Base-by-base conservation (phyloP, 768 basidiomycete genomes). In the Tricholomella constricta region DNA sequence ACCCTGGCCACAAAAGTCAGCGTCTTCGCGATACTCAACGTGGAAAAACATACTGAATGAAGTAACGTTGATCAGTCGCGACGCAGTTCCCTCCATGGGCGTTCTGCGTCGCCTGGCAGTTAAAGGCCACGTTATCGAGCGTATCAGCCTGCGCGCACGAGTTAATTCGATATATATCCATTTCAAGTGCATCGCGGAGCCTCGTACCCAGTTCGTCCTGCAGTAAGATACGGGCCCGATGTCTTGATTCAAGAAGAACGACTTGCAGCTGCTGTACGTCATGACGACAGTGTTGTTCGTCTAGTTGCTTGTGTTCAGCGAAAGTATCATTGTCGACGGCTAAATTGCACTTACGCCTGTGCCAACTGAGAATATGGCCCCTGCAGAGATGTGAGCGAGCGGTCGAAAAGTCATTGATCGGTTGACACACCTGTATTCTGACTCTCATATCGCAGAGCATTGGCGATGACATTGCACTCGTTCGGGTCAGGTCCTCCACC, bases 161-260 rank as follows among this genome's bases (percentile, higher is more conserved):
- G 2, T 32, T 26, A 23, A 6, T 20, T 40, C 42, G 27, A 22
- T 7, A 25, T 17, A 1, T n/a, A 12, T 6, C 4, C 5, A 7
- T 19, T 14, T 19, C 10, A 31, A 17, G n/a, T n/a, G n/a, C n/a
- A 31, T 25, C n/a, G n/a, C 11, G 27, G 20, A 51, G 6, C 25
- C 7, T 8, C 71, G 27, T 62, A 79, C 78, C 74, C 75, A 81
- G 57, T 78, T 74, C 12, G 65, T 71, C 31, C 78, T 72, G 59
- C 78, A 80, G 60, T 77, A 82, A n/a, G 64, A 64, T 22, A 79
- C 56, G 20, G 66, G 56, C 23, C 49, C 63, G 54, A 63, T 54
- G 46, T 74, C 74, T 59, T 80, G 80, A 61, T 81, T 79, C 32
- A 77, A 63, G 64, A 81, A 77, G 69, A 79, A 80, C 15, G 76